Evolutionary conservation across 1,284 basidiomycete species (phyloP).

Genomic region (Schizophyllum amplum): DNA sequence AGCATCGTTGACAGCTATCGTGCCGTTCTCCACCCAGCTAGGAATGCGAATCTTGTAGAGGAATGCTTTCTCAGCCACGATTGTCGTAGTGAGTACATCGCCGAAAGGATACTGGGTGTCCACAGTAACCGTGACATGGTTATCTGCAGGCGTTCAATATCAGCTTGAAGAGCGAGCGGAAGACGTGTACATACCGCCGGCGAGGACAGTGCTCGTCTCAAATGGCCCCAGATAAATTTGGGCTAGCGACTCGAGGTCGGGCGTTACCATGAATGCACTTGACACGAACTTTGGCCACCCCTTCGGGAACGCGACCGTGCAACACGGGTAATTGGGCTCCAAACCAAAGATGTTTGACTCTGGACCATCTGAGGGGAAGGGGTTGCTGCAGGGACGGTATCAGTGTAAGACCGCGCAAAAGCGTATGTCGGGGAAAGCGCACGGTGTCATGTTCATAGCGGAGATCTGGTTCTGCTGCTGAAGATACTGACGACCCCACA

Average conservation of each 20-base stretch:
- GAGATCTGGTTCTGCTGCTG: slow-evolving; percentile 56
- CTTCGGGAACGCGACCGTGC: slow-evolving; percentile 55
- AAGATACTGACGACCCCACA: slow-evolving; percentile 54
- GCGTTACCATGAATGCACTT: slow-evolving; percentile 46
- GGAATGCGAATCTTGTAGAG: slow-evolving; percentile 50
- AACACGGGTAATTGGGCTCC: slow-evolving; percentile 44
- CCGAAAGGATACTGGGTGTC: slow-evolving; percentile 52
- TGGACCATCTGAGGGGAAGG: slow-evolving; percentile 44
- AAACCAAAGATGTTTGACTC: slow-evolving; percentile 53
- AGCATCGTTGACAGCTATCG: slow-evolving; percentile 38
- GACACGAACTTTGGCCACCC: slow-evolving; percentile 55
- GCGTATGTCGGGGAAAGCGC: slow-evolving; percentile 14
- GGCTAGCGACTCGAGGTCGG: slow-evolving; percentile 39
- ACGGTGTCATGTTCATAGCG: slow-evolving; percentile 50
- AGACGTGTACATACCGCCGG: slow-evolving; percentile 25
- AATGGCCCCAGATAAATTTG: slow-evolving; percentile 54
- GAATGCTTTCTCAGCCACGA: slow-evolving; percentile 39
- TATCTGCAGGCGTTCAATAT: slow-evolving; percentile 22
- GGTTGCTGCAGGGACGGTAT: slow-evolving; percentile 30
- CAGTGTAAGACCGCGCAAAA: slow-evolving; percentile 1
- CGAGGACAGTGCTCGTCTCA: slow-evolving; percentile 33
- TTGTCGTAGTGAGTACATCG: slow-evolving; percentile 40
- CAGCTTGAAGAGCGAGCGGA: slow-evolving; percentile 1
- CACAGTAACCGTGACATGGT: slow-evolving; percentile 38
- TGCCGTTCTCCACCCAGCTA: slow-evolving; percentile 43